A percentile compares a stretch with the other conserved stretches of the same genome.
These are phyloP conservation scores for Elsinoe australis DNA, from an alignment of 2,329 filamentous ascomycete genomes.

Conservation along the genomic window DNA sequence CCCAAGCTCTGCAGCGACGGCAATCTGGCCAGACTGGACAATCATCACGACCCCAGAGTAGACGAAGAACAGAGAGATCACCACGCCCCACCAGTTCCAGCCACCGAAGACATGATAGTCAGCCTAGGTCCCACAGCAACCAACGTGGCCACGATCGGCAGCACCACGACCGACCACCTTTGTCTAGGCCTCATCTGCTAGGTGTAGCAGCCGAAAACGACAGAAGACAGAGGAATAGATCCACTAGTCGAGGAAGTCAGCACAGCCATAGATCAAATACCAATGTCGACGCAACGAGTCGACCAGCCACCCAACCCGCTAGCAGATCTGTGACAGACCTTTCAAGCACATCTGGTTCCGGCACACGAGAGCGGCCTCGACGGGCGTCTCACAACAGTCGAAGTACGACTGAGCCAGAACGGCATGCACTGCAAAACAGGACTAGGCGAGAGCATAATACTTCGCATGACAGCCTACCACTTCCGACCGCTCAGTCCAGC, in stretches of 20 bases:
- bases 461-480: no score
- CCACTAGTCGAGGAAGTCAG: slow-evolving; percentile 35
- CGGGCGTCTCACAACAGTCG: slow-evolving; percentile 31
- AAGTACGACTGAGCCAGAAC: neutral
- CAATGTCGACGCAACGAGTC: slow-evolving; percentile 36
- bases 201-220: slow-evolving; percentile 31
- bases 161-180: slow-evolving; percentile 33
- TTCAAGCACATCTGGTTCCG: slow-evolving; percentile 26
- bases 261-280: slow-evolving; percentile 26
- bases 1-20: slow-evolving; percentile 67
- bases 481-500: no score
- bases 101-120: slow-evolving; percentile 19
- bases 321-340: slow-evolving; percentile 61
- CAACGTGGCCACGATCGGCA: slow-evolving; percentile 28
- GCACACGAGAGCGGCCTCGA: slow-evolving; percentile 26
- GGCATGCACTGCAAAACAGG: neutral
- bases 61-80: neutral
- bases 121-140: slow-evolving; percentile 30
- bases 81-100: neutral
- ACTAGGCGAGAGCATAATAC: neutral
- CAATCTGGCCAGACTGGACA: slow-evolving; percentile 36
- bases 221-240: slow-evolving; percentile 33
- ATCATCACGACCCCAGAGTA: slow-evolving; percentile 18
- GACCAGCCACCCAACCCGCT: slow-evolving; percentile 42
- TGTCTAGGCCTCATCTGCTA: slow-evolving; percentile 42